Evolutionary conservation across 306 rosid species (phyloP).

Genomic region (Quercus berberidifolia): DNA sequence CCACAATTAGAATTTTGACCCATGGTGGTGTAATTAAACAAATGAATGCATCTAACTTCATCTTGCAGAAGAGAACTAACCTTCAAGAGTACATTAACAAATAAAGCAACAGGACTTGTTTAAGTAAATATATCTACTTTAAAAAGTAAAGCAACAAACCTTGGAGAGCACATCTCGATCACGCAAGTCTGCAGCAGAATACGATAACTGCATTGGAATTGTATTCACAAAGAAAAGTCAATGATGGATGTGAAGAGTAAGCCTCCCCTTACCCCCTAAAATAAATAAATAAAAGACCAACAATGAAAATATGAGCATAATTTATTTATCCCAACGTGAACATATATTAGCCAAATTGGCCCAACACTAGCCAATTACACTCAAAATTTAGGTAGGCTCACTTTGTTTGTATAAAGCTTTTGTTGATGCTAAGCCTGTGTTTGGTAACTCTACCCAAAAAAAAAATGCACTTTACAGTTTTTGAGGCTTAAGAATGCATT

Average conservation of each 20-base stretch:
- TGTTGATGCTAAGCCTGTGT: too few relatives aligned
- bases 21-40: neutral
- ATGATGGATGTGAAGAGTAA: neutral
- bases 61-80: neutral
- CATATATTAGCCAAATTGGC: too few relatives aligned
- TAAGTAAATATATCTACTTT: neutral
- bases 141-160: slow-evolving; percentile 55
- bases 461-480: too few relatives aligned
- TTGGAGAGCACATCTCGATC: slow-evolving; percentile 86
- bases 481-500: too few relatives aligned
- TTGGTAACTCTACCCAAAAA: too few relatives aligned
- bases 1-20: neutral
- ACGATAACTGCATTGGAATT: slow-evolving; percentile 56
- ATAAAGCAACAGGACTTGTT: neutral
- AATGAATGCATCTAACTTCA: neutral
- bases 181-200: slow-evolving; percentile 72
- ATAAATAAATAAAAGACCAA: neutral
- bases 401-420: too few relatives aligned
- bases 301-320: neutral
- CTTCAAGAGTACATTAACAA: neutral
- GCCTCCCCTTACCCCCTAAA: neutral
- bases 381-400: neutral
- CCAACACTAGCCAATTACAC: too few relatives aligned
- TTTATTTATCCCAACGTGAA: neutral
- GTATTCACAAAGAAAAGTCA: neutral